phyloP scores from a whole-genome alignment of 306 rosid species.

The Corylus americana region DNA sequence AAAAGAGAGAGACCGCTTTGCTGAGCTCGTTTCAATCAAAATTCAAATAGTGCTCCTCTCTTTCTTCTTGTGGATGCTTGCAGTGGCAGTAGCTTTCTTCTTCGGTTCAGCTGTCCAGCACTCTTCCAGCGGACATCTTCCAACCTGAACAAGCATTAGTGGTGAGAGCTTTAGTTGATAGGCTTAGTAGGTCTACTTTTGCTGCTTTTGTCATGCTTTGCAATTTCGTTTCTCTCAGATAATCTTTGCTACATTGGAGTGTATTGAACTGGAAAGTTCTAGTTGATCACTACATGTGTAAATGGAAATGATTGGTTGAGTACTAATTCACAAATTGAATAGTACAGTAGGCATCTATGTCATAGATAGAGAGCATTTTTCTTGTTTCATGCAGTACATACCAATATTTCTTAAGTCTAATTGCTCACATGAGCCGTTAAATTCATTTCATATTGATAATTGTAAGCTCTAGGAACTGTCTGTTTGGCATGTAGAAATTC shows the following conservation, averaged over 20 bases:
- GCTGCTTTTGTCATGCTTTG: neutral
- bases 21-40: constrained; percentile 34
- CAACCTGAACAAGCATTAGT: constrained; percentile 46
- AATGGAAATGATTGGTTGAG: constrained; percentile 17
- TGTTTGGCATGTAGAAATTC: neutral
- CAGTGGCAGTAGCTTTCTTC: constrained; percentile 33
- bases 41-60: constrained; percentile 30
- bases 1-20: constrained; percentile 34
- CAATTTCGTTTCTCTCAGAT: neutral
- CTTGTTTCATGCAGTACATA: neutral
- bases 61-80: constrained; percentile 50
- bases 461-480: neutral
- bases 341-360: neutral
- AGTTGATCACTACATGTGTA: neutral
- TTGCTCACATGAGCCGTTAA: neutral
- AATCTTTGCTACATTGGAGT: neutral
- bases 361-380: neutral
- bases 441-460: neutral
- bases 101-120: constrained; percentile 32
- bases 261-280: neutral
- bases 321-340: neutral
- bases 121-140: constrained; percentile 34
- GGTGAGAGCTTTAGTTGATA: constrained; percentile 23
- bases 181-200: constrained; percentile 7
- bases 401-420: neutral